A percentile compares a stretch with the other conserved stretches of the same genome.
Conservation (phyloP, 306 rosid genomes). For the Senna siamea region DNA sequence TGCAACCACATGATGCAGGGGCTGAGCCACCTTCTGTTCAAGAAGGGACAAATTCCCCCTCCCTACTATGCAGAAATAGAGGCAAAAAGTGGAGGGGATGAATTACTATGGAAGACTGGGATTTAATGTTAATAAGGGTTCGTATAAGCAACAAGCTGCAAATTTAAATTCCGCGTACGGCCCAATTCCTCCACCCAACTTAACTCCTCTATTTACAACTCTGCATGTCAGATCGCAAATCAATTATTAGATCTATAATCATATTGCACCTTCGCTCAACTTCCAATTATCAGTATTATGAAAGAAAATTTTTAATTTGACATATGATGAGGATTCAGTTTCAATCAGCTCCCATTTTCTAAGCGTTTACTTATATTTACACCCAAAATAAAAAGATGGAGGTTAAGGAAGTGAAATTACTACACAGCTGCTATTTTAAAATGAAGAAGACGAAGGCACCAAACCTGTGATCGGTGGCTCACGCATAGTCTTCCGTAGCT, state of each 20-base stretch:
- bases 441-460: slow-evolving; percentile 17
- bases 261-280: slow-evolving; percentile 7
- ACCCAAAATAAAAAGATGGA: neutral
- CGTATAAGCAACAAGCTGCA: neutral
- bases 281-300: neutral
- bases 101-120: slow-evolving; percentile 12
- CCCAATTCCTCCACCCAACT: slow-evolving; percentile 6
- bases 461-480: slow-evolving; percentile 36
- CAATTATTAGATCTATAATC: slow-evolving; percentile 38
- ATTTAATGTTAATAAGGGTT: slow-evolving; percentile 35
- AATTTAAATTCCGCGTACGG: neutral
- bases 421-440: slow-evolving; percentile 5
- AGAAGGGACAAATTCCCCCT: slow-evolving; percentile 26
- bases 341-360: slow-evolving; percentile 15
- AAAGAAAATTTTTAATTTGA: slow-evolving; percentile 6
- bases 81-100: neutral
- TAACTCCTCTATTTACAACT: slow-evolving; percentile 1
- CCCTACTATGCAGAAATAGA: neutral
- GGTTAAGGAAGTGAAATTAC: neutral
- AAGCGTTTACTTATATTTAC: neutral
- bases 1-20: slow-evolving; percentile 44
- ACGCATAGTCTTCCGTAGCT: slow-evolving; percentile 18
- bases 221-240: slow-evolving; percentile 43
- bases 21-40: slow-evolving; percentile 45
- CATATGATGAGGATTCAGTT: neutral